Base-by-base conservation (phyloP, 176 grass and related monocot species). In the Lolium rigidum region DNA sequence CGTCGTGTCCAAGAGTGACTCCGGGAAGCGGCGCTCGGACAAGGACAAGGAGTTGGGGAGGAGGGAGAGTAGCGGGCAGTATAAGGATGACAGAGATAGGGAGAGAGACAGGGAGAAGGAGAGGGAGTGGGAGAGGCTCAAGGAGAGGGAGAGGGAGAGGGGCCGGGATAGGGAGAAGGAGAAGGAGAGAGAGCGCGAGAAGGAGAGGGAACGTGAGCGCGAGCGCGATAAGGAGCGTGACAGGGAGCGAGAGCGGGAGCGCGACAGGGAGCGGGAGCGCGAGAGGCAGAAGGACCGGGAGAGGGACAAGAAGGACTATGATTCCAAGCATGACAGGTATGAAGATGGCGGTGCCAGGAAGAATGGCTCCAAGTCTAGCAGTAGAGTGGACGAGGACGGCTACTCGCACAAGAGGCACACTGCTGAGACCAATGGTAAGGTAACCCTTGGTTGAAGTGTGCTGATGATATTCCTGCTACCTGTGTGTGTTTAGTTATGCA, bases 81-180 rank as follows among this genome's bases (percentile, higher is more conserved):
- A 91, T 11, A 95, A 91, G 84, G 94, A 94, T 82, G 92, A 89
- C 62, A 94, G 86, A 78, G 94, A 99, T 70, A 90, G 82, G 44
- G 91, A 91, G 2, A 88, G 59, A 18, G 94, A 91, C 10, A 88
- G 85, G 43, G 94, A 86, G 0, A 89, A 41, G 7, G 74, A 88
- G 17, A 84, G 77, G 22, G 85, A 88, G n/a, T 81, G 79, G 75
- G 88, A 87, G 16, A 89, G 88, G 46, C 88, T 88, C 20, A 88
- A 86, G 74, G 92, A 88, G 46, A 74, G 80, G 46, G n/a, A n/a
- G n/a, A n/a, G n/a, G 89, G 86, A 87, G n/a, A 88, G 50, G 82
- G 81, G 85, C 1, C 88, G 82, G 67, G 92, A 92, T 2, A 92
- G 82, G 52, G 94, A 87, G 37, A 88, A 76, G 58, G 89, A 90